These are phyloP conservation scores for Mrakia gelida DNA, from an alignment of 768 basidiomycete genomes.

Conservation along the genomic window DNA sequence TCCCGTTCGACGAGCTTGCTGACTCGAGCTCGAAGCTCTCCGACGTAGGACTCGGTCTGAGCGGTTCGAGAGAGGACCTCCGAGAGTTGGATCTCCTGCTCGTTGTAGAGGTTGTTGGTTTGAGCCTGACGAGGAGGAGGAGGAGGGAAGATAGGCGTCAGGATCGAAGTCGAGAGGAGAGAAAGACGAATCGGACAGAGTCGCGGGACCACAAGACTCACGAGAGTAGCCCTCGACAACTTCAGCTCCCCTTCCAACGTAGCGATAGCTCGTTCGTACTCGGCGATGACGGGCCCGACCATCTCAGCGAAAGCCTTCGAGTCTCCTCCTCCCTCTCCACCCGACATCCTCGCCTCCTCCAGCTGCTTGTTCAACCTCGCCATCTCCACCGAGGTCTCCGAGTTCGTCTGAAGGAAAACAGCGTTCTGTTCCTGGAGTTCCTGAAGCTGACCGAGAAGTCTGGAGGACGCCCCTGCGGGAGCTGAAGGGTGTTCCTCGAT, in stretches of 20 bases:
- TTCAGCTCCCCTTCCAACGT: conserved; percentile 90
- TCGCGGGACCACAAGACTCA: conserved; percentile 28
- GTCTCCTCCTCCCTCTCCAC: conserved; percentile 7
- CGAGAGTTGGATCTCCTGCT: conserved; percentile 70
- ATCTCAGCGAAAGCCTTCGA: conserved; percentile 43
- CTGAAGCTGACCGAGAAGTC: conserved; percentile 21
- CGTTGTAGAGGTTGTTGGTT: conserved; percentile 87
- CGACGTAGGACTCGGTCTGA: conserved; percentile 77
- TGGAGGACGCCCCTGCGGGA: background rate
- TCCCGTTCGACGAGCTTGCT: conserved; percentile 83
- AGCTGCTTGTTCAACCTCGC: conserved; percentile 27
- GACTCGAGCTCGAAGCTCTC: conserved; percentile 74
- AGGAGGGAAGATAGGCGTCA: background rate
- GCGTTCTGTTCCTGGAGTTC: conserved; percentile 26
- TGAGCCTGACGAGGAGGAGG: conserved; percentile 49
- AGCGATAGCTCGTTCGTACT: conserved; percentile 95
- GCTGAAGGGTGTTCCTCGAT: conserved; percentile 15
- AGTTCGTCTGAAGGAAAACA: conserved; percentile 13
- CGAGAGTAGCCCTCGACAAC: conserved; percentile 75
- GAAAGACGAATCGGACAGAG: background rate
- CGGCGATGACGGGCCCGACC: conserved; percentile 95
- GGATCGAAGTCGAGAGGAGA: background rate
- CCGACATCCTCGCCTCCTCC: conserved; percentile 22
- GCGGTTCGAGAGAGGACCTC: conserved; percentile 57
- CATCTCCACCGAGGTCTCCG: conserved; percentile 17